Percentiles rank a stretch among this genome's conserved stretches.
These are phyloP conservation scores for Grosmannia serpens DNA, from an alignment of 2,329 filamentous ascomycete species.

Conservation along the genomic window DNA sequence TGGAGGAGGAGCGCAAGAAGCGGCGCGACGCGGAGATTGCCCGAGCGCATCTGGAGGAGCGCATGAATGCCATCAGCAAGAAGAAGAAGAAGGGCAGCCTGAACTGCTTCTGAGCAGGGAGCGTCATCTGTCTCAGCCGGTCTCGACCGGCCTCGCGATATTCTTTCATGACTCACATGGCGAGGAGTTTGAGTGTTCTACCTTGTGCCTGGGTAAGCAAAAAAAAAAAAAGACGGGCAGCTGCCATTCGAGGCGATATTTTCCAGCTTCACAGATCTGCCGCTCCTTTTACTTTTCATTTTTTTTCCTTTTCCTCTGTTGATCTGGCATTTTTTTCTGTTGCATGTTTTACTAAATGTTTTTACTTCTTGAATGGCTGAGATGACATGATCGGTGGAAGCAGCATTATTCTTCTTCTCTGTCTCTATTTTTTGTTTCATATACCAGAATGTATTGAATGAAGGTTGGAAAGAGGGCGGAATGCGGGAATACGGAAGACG, in stretches of 20 bases:
- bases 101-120: conserved; percentile 77
- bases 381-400: conserved; percentile 9
- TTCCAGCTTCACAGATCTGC: not conserved
- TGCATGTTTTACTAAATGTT: not conserved
- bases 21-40: conserved; percentile 82
- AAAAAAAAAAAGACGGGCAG: not conserved
- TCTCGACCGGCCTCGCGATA: no score
- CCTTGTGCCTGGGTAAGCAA: not conserved
- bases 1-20: conserved; percentile 94
- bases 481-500: not conserved
- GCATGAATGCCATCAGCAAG: conserved; percentile 84
- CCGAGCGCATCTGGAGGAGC: conserved; percentile 77
- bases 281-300: not conserved
- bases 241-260: not conserved
- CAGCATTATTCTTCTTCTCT: conserved; percentile 3
- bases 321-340: not conserved
- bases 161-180: not conserved
- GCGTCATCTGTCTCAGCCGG: not conserved
- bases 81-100: conserved; percentile 93
- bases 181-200: not conserved
- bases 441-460: not conserved
- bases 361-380: conserved; percentile 7
- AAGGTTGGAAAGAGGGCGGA: not conserved
- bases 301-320: not conserved
- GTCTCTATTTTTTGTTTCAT: not conserved